Evolutionary conservation across 352 stramenopile genomes (phyloP).

Genomic region (Phytopythium helicoides): DNA sequence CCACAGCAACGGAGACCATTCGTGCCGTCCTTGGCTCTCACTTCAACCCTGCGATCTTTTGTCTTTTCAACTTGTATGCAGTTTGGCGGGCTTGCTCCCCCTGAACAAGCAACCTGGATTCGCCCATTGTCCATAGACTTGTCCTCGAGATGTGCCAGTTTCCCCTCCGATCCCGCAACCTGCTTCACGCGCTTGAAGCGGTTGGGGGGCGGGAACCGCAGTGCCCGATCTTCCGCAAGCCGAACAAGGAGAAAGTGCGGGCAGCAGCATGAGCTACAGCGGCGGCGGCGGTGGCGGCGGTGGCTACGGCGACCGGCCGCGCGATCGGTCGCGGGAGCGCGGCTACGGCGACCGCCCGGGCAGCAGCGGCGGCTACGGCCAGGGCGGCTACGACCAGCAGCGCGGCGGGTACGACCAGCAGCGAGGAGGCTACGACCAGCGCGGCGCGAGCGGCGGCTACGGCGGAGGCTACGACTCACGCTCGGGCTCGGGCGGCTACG

Average conservation of each 20-base stretch:
- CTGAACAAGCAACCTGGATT: too few relatives aligned
- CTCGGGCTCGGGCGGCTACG: too few relatives aligned
- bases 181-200: constrained; percentile 1
- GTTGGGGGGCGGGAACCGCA: neutral
- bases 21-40: too few relatives aligned
- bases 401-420: constrained; percentile 13
- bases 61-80: too few relatives aligned
- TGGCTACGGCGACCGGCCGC: constrained; percentile 18
- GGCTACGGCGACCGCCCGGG: constrained; percentile 11
- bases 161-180: too few relatives aligned
- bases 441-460: constrained; percentile 20
- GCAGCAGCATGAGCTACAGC: constrained; percentile 44
- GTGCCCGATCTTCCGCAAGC: constrained; percentile 5
- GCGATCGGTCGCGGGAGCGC: constrained; percentile 5
- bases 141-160: too few relatives aligned
- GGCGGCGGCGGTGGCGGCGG: constrained; percentile 22
- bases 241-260: neutral
- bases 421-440: constrained; percentile 17
- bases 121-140: too few relatives aligned
- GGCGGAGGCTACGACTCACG: too few relatives aligned
- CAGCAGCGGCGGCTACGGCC: constrained; percentile 13
- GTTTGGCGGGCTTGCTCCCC: too few relatives aligned
- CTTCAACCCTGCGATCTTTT: too few relatives aligned
- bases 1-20: too few relatives aligned
- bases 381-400: constrained; percentile 14